Evolutionary conservation across 208 protist species (phyloP), one percentile per base, ranked within the genome.

Genomic region (Plasmodiophora brassicae): DNA sequence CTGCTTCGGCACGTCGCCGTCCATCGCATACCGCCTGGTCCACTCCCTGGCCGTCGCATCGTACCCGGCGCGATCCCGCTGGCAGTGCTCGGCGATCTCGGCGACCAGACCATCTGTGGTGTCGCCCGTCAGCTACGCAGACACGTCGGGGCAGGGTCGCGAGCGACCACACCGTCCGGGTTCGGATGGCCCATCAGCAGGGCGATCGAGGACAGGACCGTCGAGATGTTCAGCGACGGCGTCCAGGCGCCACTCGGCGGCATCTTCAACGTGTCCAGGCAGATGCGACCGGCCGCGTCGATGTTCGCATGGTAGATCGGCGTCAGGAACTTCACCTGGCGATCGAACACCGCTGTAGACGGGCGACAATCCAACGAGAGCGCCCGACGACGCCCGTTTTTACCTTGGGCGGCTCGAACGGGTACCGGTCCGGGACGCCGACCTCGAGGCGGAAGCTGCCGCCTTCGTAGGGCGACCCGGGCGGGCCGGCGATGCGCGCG

Each of bases 71-170:
- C 85, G 38, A 87, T 93, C 95, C 44, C 91, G 94, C 93, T 98
- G 98, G 93, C 97, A 98, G 90, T 97, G 90, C 43, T 96, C 92
- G 45, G 98, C 97, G 91, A 98, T 98, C 90, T 99, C 97, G 35
- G 97, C 96, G 57, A 98, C 96, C 10, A 99, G 94, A n/a, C 53
- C 85, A 57, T 88, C 85, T 57, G 25, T 28, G 50, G 20, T 28
- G 25, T 28, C 20, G 14, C 20, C 14, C 20, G 25, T 25, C 50
- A 28, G 25, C 14, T 28, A 57, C 20, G 20, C 50, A 57, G 25
- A 57, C 50, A 57, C 14, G 50, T 25, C 14, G 50, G 25, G 50
- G 25, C 20, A 25, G 20, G 50, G 50, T 25, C 25, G 50, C 50
- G 14, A 28, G 50, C 25, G n/a, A n/a, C n/a, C n/a, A n/a, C 25